Evolutionary conservation across 805 yeast species (phyloP).

Genomic region (Saturnispora bothae): DNA sequence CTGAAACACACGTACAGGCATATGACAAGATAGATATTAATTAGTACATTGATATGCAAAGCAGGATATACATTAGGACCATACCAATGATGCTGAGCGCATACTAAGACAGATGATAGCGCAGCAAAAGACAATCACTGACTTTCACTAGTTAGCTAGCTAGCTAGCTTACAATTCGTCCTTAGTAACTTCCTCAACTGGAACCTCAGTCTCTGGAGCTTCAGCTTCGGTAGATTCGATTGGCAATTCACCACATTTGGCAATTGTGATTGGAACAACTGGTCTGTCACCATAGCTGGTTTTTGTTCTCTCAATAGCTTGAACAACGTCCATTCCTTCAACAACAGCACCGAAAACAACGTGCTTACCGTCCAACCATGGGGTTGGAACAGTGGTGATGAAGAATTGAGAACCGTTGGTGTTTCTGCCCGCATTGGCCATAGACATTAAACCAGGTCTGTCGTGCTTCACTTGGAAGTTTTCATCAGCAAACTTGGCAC

Average conservation of each 20-base stretch:
- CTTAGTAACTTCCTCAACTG: conserved; percentile 12
- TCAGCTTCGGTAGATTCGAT: conserved; percentile 14
- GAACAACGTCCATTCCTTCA: conserved; percentile 77
- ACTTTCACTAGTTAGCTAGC: no score
- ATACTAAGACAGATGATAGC: not conserved
- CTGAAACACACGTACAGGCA: no score
- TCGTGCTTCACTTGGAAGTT: conserved; percentile 59
- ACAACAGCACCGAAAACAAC: conserved; percentile 95
- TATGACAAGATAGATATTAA: no score
- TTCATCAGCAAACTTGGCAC: conserved; percentile 57
- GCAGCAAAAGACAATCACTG: no score
- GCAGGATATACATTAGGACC: no score
- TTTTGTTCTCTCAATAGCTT: conserved; percentile 60
- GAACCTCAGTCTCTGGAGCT: conserved; percentile 16
- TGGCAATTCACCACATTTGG: conserved; percentile 58
- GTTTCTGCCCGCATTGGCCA: conserved; percentile 73
- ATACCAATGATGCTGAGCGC: not conserved
- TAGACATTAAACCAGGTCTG: conserved; percentile 57
- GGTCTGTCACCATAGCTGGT: conserved; percentile 71
- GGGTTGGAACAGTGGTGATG: conserved; percentile 82
- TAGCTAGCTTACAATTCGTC: conserved; percentile 29
- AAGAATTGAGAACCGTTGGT: conserved; percentile 93
- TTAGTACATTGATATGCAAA: no score
- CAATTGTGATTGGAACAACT: conserved; percentile 48
- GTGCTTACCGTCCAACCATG: conserved; percentile 90